phyloP scores from a whole-genome alignment of 139 green algal genomes.

The Nannochloris sp. region DNA sequence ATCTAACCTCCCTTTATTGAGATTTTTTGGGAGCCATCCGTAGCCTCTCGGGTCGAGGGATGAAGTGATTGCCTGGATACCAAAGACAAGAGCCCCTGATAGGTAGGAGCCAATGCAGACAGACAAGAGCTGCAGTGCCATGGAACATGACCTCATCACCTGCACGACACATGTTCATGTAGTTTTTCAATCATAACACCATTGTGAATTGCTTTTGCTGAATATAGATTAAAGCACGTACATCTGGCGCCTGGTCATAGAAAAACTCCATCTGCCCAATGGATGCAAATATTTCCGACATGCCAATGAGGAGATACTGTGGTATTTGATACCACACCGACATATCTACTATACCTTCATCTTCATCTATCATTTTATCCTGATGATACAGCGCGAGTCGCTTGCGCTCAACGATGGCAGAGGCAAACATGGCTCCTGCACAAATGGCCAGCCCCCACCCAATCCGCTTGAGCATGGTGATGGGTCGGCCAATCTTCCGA shows the following conservation, averaged over 20 bases:
- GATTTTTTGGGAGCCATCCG: slow-evolving; percentile 43
- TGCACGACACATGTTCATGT: too few relatives aligned
- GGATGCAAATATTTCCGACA: slow-evolving; percentile 72
- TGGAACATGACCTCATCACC: slow-evolving; percentile 81
- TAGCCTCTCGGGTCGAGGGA: slow-evolving; percentile 3
- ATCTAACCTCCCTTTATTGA: slow-evolving; percentile 71
- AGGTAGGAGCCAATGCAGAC: slow-evolving; percentile 77
- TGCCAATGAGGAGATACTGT: slow-evolving; percentile 76
- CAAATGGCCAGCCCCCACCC: slow-evolving; percentile 73
- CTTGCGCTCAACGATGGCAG: slow-evolving; percentile 55
- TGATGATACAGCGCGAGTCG: slow-evolving; percentile 40
- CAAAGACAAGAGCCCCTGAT: slow-evolving; percentile 50
- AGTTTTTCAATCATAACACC: too few relatives aligned
- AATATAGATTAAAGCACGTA: too few relatives aligned
- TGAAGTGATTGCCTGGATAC: slow-evolving; percentile 18
- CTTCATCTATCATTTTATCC: slow-evolving; percentile 14
- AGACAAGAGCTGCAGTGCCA: slow-evolving; percentile 74
- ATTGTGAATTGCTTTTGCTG: too few relatives aligned
- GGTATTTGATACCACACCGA: slow-evolving; percentile 64
- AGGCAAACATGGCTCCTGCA: slow-evolving; percentile 59
- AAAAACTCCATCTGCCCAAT: slow-evolving; percentile 95
- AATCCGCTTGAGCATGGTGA: slow-evolving; percentile 72
- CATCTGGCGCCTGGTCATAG: slow-evolving; percentile 86
- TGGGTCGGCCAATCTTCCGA: slow-evolving; percentile 26
- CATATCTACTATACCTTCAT: slow-evolving; percentile 21